Evolutionary conservation across 2,329 filamentous ascomycete species (phyloP).

Genomic region (Clarireedia sp.): DNA sequence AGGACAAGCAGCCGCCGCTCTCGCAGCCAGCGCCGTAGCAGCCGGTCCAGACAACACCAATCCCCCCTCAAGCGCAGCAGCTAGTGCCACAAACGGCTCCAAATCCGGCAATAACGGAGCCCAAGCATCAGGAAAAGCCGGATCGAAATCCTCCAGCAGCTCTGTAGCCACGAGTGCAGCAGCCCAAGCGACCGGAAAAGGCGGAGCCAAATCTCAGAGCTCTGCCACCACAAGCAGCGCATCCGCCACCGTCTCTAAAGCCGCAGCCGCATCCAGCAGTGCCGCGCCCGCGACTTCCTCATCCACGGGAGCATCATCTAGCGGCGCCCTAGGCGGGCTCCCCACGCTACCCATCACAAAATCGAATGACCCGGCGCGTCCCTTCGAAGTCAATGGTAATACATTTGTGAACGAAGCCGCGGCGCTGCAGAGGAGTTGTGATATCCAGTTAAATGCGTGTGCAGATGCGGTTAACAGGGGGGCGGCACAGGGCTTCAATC

Average conservation of each 20-base stretch:
- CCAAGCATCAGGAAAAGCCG: constrained; percentile 10
- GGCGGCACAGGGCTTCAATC: constrained; percentile 13
- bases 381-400: constrained; percentile 48
- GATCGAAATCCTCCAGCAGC: not conserved
- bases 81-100: not conserved
- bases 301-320: not conserved
- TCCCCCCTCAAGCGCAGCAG: constrained; percentile 1
- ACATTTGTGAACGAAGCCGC: constrained; percentile 48
- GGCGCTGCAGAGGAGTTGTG: constrained; percentile 51
- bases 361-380: constrained; percentile 41
- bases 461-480: constrained; percentile 48
- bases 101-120: constrained; percentile 5
- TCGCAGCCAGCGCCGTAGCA: constrained; percentile 13
- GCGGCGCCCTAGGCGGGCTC: constrained; percentile 37
- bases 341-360: constrained; percentile 42
- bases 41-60: constrained; percentile 7
- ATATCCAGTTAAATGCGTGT: constrained; percentile 56
- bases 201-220: not conserved
- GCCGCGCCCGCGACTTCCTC: not conserved
- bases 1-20: constrained; percentile 12
- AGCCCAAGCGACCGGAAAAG: not conserved
- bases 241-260: not conserved
- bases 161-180: not conserved
- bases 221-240: not conserved
- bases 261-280: not conserved